Evolutionary conservation across 139 green algal genomes (phyloP), one percentile per base, ranked within the genome.

Genomic region (Coccomyxa sp.): DNA sequence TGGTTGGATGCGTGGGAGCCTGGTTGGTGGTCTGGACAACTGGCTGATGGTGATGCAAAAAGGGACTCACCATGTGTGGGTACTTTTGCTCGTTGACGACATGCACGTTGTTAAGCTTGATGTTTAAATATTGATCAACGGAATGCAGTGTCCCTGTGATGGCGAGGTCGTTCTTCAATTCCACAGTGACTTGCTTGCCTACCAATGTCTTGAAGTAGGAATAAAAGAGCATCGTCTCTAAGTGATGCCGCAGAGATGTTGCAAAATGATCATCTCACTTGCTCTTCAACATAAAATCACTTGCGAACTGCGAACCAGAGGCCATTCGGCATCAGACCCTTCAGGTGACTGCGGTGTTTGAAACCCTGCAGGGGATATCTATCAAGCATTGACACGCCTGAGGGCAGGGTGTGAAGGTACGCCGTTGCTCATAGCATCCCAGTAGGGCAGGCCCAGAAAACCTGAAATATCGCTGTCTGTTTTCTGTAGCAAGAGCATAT

Each of bases 121-220:
- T 95, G 86, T 99, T 99, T 0, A 99, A 85, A 89, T 98, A 99
- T 89, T 99, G 97, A 83, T 99, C 97, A n/a, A 99, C 96, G 13
- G 93, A 98, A 80, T 98, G 95, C 75, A 99, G 87, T 13, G 88
- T 94, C 1, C 97, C 97, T 0, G 88, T 96, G 76, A 99, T 98
- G 32, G 93, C 91, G 58, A 99, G 82, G 80, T 99, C 97, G 85
- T 99, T 99, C 89, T 99, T 99, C 11, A 99, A 89, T 89, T 99
- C 97, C 58, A 99, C 97, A 14, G 94, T 98, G 21, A 99, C 94
- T 89, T 98, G 90, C 80, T 97, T 96, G n/a, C 95, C 95, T 1
- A 96, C 92, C 0, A 98, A 86, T 14, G 94, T 98, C 84, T 98
- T 98, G 88, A 98, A 98, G 84, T 95, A 98, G 21, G 92, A 97